Base-by-base conservation (phyloP, 2,329 filamentous ascomycete genomes). In the Pyricularia sp. region DNA sequence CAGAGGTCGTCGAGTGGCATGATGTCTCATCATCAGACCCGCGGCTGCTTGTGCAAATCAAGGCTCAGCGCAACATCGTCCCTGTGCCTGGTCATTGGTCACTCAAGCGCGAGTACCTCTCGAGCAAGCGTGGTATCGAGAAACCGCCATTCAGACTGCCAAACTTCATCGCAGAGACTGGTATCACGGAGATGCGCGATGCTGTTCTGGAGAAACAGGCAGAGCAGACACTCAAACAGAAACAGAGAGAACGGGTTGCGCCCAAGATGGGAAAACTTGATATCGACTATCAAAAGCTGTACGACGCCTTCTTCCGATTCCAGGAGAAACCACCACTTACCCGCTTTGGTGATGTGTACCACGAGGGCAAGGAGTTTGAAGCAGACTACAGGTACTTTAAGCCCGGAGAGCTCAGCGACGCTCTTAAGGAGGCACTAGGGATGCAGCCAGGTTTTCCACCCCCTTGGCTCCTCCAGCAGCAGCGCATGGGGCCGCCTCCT, bases 301-400 rank as follows among this genome's bases (percentile, higher is more conserved):
- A 98, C 81, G 95, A 98, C 77, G 95, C 95, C 4, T 99, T 99
- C 83, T 99, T 99, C 84, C 88, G 93, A 70, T 96, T 97, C 77
- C 95, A 99, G 81, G 97, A 93, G 59, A 99, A 99, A 80, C 95
- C 95, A 0, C 90, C 93, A 73, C 82, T 99, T 71, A 98, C 95
- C 36, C 88, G 94, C 63, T 99, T 97, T 74, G 95, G 95, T 59
- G 95, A 99, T 79, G 94, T 99, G n/a, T 99, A 99, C 79, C 98
- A 98, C 78, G 95, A 99, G 80, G 95, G 95, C 77, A 99, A 99
- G 79, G 95, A 99, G 78, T 95, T 92, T 76, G 95, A 99, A 80
- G 97, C 95, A 0, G 97, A 98, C 77, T 86, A 97, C 72, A 90
- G 92, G 74, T 92, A 97, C 80, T 87, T 97, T 70, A 89, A 93